Percentiles rank a stretch among this genome's conserved stretches.
Conservation (phyloP, 1,284 basidiomycete genomes). For the Trichosporon sp. region DNA sequence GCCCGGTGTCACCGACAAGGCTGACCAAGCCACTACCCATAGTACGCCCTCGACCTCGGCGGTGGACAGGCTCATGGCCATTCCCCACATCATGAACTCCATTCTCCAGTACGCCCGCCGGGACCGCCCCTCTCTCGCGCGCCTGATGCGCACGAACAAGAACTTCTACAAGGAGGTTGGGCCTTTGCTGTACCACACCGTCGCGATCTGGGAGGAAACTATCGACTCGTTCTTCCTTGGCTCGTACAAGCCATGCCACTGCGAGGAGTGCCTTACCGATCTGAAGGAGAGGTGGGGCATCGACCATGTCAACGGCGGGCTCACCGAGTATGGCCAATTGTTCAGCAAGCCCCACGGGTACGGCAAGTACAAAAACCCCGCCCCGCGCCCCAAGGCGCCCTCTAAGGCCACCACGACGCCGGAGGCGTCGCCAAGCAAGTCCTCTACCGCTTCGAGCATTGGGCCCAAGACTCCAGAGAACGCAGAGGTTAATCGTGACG, state of each 20-base stretch:
- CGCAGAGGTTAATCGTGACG: neutral
- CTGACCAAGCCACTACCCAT: neutral
- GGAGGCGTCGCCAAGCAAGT: neutral
- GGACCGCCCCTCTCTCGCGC: conserved; percentile 12
- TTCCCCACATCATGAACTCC: conserved; percentile 7
- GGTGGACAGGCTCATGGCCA: neutral
- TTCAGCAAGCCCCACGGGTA: neutral
- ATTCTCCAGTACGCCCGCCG: conserved; percentile 10
- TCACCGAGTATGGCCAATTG: neutral
- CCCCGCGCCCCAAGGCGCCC: neutral
- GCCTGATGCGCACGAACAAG: conserved; percentile 17
- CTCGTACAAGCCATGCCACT: neutral
- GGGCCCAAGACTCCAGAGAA: neutral
- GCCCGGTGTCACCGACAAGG: neutral
- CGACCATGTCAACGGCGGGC: neutral
- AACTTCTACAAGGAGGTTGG: conserved; percentile 12
- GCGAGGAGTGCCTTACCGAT: neutral
- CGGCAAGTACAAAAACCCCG: neutral
- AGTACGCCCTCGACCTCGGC: neutral
- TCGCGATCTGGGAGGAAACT: conserved; percentile 11
- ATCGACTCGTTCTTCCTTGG: conserved; percentile 1
- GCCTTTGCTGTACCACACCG: conserved; percentile 12
- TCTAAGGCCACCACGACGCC: neutral
- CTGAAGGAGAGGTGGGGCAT: neutral
- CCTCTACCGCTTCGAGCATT: neutral